Evolutionary conservation across 1,284 basidiomycete genomes (phyloP).

Genomic region (Tilletia horrida): DNA sequence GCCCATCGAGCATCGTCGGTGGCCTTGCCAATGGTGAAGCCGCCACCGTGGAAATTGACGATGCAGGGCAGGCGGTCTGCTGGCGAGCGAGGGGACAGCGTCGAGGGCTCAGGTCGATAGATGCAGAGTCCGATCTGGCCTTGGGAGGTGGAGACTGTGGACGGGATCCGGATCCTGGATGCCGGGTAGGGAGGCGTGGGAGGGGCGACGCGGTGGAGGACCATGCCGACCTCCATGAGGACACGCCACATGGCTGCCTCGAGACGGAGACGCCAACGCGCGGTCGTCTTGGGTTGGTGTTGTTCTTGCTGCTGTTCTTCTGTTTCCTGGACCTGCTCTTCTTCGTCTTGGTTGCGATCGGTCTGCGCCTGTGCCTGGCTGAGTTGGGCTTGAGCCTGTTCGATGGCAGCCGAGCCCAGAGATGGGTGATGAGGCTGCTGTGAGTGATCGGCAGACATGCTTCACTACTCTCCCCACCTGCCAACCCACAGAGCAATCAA

Average conservation of each 20-base stretch:
- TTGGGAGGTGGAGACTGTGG: neutral
- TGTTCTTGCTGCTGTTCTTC: neutral
- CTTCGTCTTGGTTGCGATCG: neutral
- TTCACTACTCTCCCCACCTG: no score
- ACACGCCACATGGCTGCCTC: slow-evolving; percentile 1
- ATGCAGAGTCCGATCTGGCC: slow-evolving; percentile 34
- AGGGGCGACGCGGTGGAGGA: slow-evolving; percentile 15
- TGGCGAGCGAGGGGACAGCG: no score
- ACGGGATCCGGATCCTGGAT: neutral
- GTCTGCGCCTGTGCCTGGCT: neutral
- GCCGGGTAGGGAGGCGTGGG: neutral
- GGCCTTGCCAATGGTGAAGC: slow-evolving; percentile 41
- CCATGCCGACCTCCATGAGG: slow-evolving; percentile 10
- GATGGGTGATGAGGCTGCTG: neutral
- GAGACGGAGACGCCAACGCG: neutral
- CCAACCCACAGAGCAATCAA: no score
- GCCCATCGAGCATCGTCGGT: slow-evolving; percentile 37
- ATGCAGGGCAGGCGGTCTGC: slow-evolving; percentile 29
- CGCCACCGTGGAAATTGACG: slow-evolving; percentile 45
- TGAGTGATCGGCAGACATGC: no score
- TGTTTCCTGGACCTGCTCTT: neutral
- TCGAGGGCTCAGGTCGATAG: slow-evolving; percentile 30
- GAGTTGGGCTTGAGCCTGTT: neutral
- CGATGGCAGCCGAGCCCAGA: neutral
- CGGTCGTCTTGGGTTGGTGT: neutral